Evolutionary conservation across 768 basidiomycete genomes (phyloP).

Genomic region (Mycena alexandri): DNA sequence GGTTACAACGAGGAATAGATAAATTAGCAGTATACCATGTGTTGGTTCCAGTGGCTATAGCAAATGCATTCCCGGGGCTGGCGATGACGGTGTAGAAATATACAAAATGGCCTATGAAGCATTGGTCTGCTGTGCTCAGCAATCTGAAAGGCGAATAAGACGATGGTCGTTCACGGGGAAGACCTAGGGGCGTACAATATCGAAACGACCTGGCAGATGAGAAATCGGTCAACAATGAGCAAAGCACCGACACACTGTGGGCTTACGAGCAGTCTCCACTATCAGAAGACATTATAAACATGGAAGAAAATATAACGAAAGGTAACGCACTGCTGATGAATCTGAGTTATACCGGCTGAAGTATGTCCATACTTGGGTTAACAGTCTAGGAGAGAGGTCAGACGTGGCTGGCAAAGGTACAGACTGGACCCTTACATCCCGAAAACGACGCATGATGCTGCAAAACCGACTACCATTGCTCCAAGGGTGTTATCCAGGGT

Average conservation of each 20-base stretch:
- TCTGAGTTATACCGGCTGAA: slow-evolving; percentile 69
- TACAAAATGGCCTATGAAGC: slow-evolving; percentile 66
- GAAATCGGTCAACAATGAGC: no score
- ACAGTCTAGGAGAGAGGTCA: slow-evolving; percentile 41
- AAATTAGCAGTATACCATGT: slow-evolving; percentile 56
- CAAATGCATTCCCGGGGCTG: slow-evolving; percentile 54
- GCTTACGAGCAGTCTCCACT: slow-evolving; percentile 32
- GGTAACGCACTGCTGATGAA: slow-evolving; percentile 12
- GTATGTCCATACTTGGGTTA: slow-evolving; percentile 68
- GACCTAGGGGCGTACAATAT: slow-evolving; percentile 48
- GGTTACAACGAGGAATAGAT: not conserved
- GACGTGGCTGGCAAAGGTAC: not conserved
- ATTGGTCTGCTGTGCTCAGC: slow-evolving; percentile 66
- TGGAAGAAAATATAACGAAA: not conserved
- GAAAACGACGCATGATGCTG: slow-evolving; percentile 63
- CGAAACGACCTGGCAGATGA: no score
- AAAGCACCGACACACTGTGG: no score
- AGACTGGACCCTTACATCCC: slow-evolving; percentile 51
- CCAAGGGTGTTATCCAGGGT: slow-evolving; percentile 67
- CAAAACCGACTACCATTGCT: slow-evolving; percentile 71
- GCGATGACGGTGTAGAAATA: slow-evolving; percentile 67
- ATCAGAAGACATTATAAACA: not conserved
- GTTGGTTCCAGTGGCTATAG: slow-evolving; percentile 52
- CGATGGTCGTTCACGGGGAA: not conserved
- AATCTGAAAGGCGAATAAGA: slow-evolving; percentile 49